Conservation (phyloP, 2,329 filamentous ascomycete species). For the Fusarium penzigii region DNA sequence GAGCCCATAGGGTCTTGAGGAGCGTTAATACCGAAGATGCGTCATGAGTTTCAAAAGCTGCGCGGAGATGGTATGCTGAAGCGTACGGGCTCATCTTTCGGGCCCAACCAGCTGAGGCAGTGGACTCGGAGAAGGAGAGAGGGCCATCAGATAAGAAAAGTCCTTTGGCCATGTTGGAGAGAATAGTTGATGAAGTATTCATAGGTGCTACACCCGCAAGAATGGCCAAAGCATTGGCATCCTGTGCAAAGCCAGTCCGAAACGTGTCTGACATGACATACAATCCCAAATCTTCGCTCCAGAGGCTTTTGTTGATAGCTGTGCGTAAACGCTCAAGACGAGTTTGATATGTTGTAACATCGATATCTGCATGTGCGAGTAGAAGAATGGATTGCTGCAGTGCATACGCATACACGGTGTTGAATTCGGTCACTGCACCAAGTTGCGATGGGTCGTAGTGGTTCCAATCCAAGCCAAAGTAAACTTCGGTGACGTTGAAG, state of each 20-base stretch:
- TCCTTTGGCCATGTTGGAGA: too few relatives aligned
- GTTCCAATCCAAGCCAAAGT: slow-evolving; percentile 37
- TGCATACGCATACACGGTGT: slow-evolving; percentile 33
- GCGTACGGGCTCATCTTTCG: slow-evolving; percentile 30
- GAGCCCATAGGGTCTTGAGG: slow-evolving; percentile 24
- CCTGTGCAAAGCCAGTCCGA: slow-evolving; percentile 28
- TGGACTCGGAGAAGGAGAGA: slow-evolving; percentile 1
- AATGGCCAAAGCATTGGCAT: slow-evolving; percentile 35
- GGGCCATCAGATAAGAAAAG: background rate
- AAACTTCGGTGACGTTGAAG: slow-evolving; percentile 29
- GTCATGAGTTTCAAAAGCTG: slow-evolving; percentile 22
- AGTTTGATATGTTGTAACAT: too few relatives aligned
- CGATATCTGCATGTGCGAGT: too few relatives aligned
- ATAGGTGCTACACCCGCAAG: slow-evolving; percentile 25
- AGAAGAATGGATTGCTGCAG: slow-evolving; percentile 16
- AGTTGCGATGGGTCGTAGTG: slow-evolving; percentile 35
- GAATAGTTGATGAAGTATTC: background rate
- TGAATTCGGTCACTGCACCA: slow-evolving; percentile 35
- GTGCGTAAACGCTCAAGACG: too few relatives aligned
- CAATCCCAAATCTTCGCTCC: background rate
- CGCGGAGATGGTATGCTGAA: slow-evolving; percentile 33
- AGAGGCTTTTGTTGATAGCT: too few relatives aligned
- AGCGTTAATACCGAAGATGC: slow-evolving; percentile 9
- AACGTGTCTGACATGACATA: slow-evolving; percentile 23
- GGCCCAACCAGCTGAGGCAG: slow-evolving; percentile 14